Percentiles rank a stretch among this genome's conserved stretches.
Conservation (phyloP, 225 moss, liverwort and hornwort species). For the Thuidium tamariscinum region DNA sequence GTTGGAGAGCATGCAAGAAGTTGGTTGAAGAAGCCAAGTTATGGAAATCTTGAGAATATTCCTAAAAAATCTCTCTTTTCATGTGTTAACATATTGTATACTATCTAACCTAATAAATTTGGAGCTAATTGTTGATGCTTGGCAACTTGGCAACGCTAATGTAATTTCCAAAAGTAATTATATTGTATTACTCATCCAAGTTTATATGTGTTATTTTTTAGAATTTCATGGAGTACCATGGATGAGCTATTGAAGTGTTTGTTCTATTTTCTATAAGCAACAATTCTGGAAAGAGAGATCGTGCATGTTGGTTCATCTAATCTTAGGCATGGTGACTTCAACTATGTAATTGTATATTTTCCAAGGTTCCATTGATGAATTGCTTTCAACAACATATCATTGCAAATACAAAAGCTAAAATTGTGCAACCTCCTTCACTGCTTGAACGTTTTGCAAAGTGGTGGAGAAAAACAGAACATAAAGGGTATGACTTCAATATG, state of each 20-base stretch:
- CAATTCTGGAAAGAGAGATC: background rate
- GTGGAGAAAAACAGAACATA: slow-evolving; percentile 42
- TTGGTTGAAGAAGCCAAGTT: slow-evolving; percentile 22
- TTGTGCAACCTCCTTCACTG: slow-evolving; percentile 65
- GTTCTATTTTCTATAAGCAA: background rate
- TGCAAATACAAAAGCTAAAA: slow-evolving; percentile 61
- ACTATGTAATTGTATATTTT: background rate
- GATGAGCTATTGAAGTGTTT: background rate
- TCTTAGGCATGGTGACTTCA: background rate
- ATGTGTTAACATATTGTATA: too few species aligned
- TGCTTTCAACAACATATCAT: slow-evolving; percentile 11
- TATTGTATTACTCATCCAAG: background rate
- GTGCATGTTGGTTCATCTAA: background rate
- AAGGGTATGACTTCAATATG: slow-evolving; percentile 21
- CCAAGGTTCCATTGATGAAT: background rate
- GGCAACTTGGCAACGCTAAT: background rate
- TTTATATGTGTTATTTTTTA: background rate
- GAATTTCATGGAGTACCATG: background rate
- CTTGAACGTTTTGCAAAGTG: slow-evolving; percentile 46
- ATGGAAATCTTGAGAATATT: background rate
- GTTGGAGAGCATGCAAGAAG: slow-evolving; percentile 12
- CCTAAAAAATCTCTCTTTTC: background rate
- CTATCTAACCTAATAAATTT: background rate
- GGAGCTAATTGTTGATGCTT: background rate
- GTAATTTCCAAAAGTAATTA: background rate